Percentiles rank a stretch among this genome's conserved stretches.
Conservation (phyloP, 129 eudicot species). For the Logfia minima region DNA sequence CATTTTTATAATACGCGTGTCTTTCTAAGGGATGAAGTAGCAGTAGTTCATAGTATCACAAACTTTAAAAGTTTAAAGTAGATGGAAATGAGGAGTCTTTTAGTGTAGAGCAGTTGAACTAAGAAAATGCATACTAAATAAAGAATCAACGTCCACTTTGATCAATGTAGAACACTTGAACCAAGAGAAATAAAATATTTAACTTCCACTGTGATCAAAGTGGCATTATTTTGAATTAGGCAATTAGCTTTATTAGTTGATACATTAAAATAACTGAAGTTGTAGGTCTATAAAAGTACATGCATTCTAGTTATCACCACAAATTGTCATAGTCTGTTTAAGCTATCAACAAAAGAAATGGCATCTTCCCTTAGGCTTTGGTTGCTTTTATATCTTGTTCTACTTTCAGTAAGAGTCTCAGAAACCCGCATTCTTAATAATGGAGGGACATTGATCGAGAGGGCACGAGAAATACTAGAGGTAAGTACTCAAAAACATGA, state of each 20-base stretch:
- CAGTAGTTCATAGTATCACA: conserved; percentile 7
- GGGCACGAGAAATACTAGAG: conserved; percentile 41
- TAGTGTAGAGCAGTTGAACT: conserved; percentile 17
- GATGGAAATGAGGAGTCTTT: conserved; percentile 6
- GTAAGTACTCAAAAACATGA: conserved; percentile 36
- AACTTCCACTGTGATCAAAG: conserved; percentile 34
- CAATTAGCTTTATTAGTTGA: conserved; percentile 13
- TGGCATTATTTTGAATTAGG: conserved; percentile 15
- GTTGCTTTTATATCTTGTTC: conserved; percentile 36
- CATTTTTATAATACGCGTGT: too few species aligned
- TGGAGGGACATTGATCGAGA: conserved; percentile 36
- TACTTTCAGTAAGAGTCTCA: conserved; percentile 25
- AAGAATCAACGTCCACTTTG: conserved; percentile 32
- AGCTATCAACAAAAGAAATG: conserved; percentile 38
- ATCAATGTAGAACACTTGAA: conserved; percentile 12
- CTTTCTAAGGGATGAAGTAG: not conserved
- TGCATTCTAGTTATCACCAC: conserved; percentile 23
- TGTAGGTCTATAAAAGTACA: conserved; percentile 42
- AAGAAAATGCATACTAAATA: conserved; percentile 16
- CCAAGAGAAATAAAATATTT: conserved; percentile 20
- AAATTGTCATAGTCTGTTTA: not conserved
- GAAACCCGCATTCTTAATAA: conserved; percentile 34
- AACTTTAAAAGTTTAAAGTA: not conserved
- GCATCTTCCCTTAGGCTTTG: conserved; percentile 33
- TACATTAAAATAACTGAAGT: conserved; percentile 22